These are phyloP conservation scores for Sugiyamaella grinbergsii DNA, from an alignment of 1,139 yeast species.

Conservation along the genomic window DNA sequence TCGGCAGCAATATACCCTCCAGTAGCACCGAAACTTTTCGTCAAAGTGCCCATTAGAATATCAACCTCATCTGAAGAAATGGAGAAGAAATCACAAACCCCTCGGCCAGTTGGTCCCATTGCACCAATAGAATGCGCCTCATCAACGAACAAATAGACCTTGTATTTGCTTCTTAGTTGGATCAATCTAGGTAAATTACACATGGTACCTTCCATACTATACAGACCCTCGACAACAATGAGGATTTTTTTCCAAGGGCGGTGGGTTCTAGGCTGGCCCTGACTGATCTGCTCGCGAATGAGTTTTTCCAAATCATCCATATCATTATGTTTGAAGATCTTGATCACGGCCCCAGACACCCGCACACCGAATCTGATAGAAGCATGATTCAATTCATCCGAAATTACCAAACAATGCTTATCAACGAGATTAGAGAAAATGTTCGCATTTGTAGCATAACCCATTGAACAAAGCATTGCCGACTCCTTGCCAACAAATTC, in stretches of 20 bases:
- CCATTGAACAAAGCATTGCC: constrained; percentile 84
- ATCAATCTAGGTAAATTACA: constrained; percentile 79
- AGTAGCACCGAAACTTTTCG: constrained; percentile 97
- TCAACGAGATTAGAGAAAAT: constrained; percentile 83
- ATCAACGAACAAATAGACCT: constrained; percentile 86
- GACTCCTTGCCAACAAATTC: constrained; percentile 90
- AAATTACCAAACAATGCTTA: constrained; percentile 82
- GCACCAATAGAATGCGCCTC: constrained; percentile 99
- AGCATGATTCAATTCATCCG: constrained; percentile 94
- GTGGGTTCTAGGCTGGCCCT: constrained; percentile 95
- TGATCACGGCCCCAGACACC: constrained; percentile 88
- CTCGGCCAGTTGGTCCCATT: constrained; percentile 89
- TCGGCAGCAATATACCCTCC: constrained; percentile 93
- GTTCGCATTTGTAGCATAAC: constrained; percentile 95
- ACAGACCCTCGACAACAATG: constrained; percentile 92
- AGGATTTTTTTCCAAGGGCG: constrained; percentile 97
- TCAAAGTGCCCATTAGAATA: constrained; percentile 93
- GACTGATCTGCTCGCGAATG: constrained; percentile 83
- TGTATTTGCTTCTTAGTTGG: constrained; percentile 78
- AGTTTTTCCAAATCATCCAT: constrained; percentile 78
- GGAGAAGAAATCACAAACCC: constrained; percentile 90
- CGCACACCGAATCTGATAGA: constrained; percentile 95
- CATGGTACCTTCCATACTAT: constrained; percentile 97
- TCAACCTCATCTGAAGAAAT: constrained; percentile 77
- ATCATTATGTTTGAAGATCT: constrained; percentile 90